Base-by-base conservation (phyloP, 306 rosid genomes). In the Castanea mollissima region DNA sequence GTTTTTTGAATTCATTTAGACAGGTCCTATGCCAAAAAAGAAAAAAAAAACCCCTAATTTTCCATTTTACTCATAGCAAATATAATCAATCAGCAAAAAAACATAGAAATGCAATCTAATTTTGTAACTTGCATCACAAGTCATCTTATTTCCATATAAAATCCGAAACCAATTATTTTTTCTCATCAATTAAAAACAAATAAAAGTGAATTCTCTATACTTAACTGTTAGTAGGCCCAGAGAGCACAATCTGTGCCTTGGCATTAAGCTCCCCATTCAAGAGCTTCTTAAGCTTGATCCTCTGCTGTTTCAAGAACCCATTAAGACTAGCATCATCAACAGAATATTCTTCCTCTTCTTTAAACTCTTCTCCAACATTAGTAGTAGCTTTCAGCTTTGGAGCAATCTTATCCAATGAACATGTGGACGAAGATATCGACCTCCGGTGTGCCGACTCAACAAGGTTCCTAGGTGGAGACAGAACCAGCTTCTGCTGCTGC, bases 381-480 rank as follows among this genome's bases (percentile, higher is more conserved):
- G 54, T 49, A 49, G 54, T 2, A 49, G 52, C 23, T 7, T 19
- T 73, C 57, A 68, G 69, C 69, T 73, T 87, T 12, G 75, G 31
- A 8, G 64, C 76, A 21, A 80, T 60, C 77, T 80, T 86, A 71
- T 87, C 90, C 38, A 59, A 35, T 20, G 91, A 94, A 77, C 94
- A 92, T 0, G 97, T 87, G 4, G 97, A 84, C 59, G 94, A 86
- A 0, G 88, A 84, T 31, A 89, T 78, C 4, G 93, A 83, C 79
- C 93, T 82, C 71, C 92, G 74, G 20, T 87, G 88, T 44, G 90
- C 88, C 0, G 92, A 88, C 52, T 91, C 84, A 11, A 89, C 85
- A 0, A 91, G 88, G 5, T 85, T 88, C 78, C 83, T 92, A 8
- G 98, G 98, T 18, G 98, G 96, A 1, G 98, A 94, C 12, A 94